phyloP scores from a whole-genome alignment of 208 protist species.

The Leishmania aethiopica region DNA sequence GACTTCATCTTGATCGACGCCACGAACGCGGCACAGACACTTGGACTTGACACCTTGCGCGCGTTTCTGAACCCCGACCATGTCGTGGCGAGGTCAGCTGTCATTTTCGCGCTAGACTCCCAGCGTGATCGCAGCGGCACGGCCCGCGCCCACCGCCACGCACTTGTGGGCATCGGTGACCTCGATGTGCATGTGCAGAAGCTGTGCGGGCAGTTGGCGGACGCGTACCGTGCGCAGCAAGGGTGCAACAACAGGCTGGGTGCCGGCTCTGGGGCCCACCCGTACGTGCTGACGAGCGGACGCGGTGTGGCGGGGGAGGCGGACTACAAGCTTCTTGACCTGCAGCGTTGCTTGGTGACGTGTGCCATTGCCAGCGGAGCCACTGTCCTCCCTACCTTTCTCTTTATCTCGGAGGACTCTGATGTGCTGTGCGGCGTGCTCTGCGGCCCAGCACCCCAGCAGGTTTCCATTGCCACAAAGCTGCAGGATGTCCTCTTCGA shows the following conservation, averaged over 20 bases:
- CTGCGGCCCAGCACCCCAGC: conserved; percentile 77
- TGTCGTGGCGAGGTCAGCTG: conserved; percentile 40
- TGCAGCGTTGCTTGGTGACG: conserved; percentile 63
- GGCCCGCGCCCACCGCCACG: conserved; percentile 55
- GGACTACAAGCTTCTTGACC: conserved; percentile 88
- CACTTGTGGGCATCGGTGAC: conserved; percentile 65
- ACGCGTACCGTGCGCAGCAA: conserved; percentile 31
- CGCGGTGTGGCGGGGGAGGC: conserved; percentile 83
- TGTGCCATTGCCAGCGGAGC: conserved; percentile 25
- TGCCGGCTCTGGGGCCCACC: neutral
- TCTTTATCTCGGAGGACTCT: conserved; percentile 89
- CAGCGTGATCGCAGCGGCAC: conserved; percentile 72
- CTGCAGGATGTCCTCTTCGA: conserved; percentile 82
- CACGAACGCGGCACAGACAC: conserved; percentile 81
- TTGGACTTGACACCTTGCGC: conserved; percentile 60
- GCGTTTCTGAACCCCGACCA: conserved; percentile 43
- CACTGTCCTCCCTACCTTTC: conserved; percentile 52
- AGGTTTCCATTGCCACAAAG: conserved; percentile 74
- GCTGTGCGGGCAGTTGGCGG: conserved; percentile 45
- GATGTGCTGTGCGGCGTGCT: conserved; percentile 83
- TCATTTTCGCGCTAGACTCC: conserved; percentile 85
- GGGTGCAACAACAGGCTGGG: neutral
- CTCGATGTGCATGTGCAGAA: conserved; percentile 70
- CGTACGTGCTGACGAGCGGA: conserved; percentile 74
- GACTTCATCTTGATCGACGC: conserved; percentile 88